A percentile compares a stretch with the other conserved stretches of the same genome.
Conservation (phyloP, 768 basidiomycete genomes). For the Symmetrospora coprosmae region DNA sequence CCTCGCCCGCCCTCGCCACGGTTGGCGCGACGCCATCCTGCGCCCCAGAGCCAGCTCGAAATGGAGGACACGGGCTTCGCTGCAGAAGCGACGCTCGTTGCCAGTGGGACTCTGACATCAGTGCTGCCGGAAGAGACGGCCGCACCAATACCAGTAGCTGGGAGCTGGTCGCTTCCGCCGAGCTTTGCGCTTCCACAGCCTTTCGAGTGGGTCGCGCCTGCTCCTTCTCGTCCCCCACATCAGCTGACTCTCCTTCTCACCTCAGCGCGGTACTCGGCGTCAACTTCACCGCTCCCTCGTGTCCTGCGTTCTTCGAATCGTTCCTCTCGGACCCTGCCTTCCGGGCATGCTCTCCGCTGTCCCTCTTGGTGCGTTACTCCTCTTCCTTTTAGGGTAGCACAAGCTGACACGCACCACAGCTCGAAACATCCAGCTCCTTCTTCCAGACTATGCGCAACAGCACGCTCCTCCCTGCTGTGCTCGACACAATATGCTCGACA, state of each 20-base stretch:
- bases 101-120: too few relatives aligned
- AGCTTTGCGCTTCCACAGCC: not conserved
- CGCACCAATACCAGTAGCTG: too few relatives aligned
- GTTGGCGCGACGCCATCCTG: too few relatives aligned
- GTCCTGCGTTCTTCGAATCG: slow-evolving; percentile 53
- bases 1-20: too few relatives aligned
- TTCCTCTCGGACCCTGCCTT: slow-evolving; percentile 6
- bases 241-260: slow-evolving; percentile 34
- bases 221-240: not conserved
- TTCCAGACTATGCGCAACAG: slow-evolving; percentile 49
- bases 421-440: slow-evolving; percentile 36
- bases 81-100: too few relatives aligned
- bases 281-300: slow-evolving; percentile 54
- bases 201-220: not conserved
- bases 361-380: slow-evolving; percentile 20
- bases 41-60: too few relatives aligned
- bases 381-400: slow-evolving; percentile 7
- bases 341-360: slow-evolving; percentile 24
- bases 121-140: too few relatives aligned
- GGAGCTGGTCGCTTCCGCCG: too few relatives aligned
- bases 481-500: slow-evolving; percentile 74
- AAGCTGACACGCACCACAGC: slow-evolving; percentile 7
- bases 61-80: too few relatives aligned
- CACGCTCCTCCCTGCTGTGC: slow-evolving; percentile 50
- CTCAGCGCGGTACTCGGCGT: slow-evolving; percentile 51